Percentiles rank a stretch among this genome's conserved stretches.
Evolutionary conservation across 2,329 filamentous ascomycete genomes (phyloP).

Genomic region (Neodidymelliopsis sp.): DNA sequence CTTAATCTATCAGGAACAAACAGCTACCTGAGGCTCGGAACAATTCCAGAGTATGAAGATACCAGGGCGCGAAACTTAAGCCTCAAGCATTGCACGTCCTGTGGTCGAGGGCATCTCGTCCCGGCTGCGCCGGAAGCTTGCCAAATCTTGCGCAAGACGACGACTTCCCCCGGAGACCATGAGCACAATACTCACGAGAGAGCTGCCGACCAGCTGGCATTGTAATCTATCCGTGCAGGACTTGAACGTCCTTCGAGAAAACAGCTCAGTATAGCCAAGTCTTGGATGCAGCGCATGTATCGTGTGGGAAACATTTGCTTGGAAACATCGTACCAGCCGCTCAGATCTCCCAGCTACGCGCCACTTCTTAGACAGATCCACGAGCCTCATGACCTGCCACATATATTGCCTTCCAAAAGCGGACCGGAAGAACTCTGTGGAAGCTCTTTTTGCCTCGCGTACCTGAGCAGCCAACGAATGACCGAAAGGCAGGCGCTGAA

Average conservation of each 20-base stretch:
- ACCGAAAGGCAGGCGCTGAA: constrained; percentile 19
- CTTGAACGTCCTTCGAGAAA: background rate
- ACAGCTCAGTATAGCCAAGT: background rate
- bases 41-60: constrained; percentile 32
- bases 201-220: too few relatives aligned
- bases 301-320: background rate
- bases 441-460: constrained; percentile 26
- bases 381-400: constrained; percentile 32
- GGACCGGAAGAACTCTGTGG: constrained; percentile 31
- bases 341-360: background rate
- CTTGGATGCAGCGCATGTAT: background rate
- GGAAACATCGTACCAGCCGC: background rate
- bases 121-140: constrained; percentile 43
- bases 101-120: constrained; percentile 39
- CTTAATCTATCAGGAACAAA: constrained; percentile 18
- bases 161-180: background rate
- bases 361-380: constrained; percentile 11
- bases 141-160: constrained; percentile 13
- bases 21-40: constrained; percentile 29
- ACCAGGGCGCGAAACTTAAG: constrained; percentile 25
- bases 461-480: constrained; percentile 20
- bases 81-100: constrained; percentile 30
- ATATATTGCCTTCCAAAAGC: constrained; percentile 29
- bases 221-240: background rate
- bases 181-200: background rate